Evolutionary conservation across 768 basidiomycete species (phyloP).

Genomic region (Lentinula aciculospora): DNA sequence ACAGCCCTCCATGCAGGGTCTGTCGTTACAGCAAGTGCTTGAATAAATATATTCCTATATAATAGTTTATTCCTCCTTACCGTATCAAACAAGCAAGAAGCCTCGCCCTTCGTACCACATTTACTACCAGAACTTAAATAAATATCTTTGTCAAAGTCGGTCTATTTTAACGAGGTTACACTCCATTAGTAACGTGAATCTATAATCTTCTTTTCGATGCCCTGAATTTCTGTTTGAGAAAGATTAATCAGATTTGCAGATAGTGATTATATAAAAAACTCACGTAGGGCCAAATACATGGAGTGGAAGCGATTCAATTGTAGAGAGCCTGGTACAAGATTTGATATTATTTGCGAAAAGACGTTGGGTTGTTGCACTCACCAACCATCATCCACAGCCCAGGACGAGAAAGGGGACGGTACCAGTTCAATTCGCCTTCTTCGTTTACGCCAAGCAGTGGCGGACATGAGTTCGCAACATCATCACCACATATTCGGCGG

Average conservation of each 20-base stretch:
- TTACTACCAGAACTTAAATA: too few species aligned
- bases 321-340: not conserved
- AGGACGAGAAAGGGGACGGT: constrained; percentile 28
- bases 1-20: too few species aligned
- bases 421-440: constrained; percentile 39
- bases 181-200: not conserved
- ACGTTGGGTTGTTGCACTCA: not conserved
- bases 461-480: constrained; percentile 29
- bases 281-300: not conserved
- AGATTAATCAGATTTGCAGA: not conserved
- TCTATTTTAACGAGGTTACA: too few species aligned
- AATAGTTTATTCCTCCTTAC: too few species aligned
- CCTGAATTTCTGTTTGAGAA: not conserved
- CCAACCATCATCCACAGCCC: constrained; percentile 4
- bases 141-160: too few species aligned
- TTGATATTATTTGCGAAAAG: not conserved
- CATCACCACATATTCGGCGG: constrained; percentile 27
- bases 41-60: too few species aligned
- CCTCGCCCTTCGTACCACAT: too few species aligned
- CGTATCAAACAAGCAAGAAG: too few species aligned
- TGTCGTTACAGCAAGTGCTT: too few species aligned
- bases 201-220: not conserved
- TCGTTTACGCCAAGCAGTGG: constrained; percentile 43
- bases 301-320: constrained; percentile 2
- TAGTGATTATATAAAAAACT: not conserved